Evolutionary conservation across 73 alveolate genomes (phyloP).

Genomic region (Paramecium sexaurelia): DNA sequence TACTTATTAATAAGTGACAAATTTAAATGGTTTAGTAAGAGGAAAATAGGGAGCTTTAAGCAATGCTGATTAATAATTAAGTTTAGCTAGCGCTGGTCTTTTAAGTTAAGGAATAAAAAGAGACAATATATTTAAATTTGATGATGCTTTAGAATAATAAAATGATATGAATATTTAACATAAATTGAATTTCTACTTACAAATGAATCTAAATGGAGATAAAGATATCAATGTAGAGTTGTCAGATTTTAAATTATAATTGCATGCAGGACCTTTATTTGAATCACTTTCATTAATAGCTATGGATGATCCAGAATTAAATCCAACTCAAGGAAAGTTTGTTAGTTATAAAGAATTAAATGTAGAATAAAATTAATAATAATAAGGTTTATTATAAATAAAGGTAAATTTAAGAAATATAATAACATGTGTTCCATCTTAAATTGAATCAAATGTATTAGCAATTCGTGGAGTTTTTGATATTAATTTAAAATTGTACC

Average conservation of each 20-base stretch:
- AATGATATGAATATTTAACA: not conserved
- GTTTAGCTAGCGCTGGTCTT: not conserved
- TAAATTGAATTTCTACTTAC: not conserved
- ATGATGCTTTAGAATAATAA: not conserved
- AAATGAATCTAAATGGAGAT: slow-evolving; percentile 44
- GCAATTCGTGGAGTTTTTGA: slow-evolving; percentile 58
- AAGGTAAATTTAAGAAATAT: slow-evolving; percentile 25
- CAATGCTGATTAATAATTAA: not conserved
- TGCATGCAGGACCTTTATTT: slow-evolving; percentile 50
- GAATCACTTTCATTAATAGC: slow-evolving; percentile 15
- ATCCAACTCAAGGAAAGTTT: slow-evolving; percentile 36
- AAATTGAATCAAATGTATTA: slow-evolving; percentile 45
- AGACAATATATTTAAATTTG: not conserved
- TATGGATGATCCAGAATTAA: slow-evolving; percentile 47
- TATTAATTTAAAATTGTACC: not conserved
- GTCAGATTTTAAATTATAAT: slow-evolving; percentile 45
- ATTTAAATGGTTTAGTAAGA: slow-evolving; percentile 18
- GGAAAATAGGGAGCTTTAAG: not conserved
- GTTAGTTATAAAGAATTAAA: not conserved
- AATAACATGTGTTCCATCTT: slow-evolving; percentile 41
- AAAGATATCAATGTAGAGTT: not conserved
- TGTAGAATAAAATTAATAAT: not conserved
- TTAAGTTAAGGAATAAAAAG: not conserved
- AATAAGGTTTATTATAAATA: not conserved
- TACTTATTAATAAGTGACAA: slow-evolving; percentile 5